A percentile compares a stretch with the other conserved stretches of the same genome.
Conservation (phyloP, 148 eudicot species). For the Nyssa sinensis region DNA sequence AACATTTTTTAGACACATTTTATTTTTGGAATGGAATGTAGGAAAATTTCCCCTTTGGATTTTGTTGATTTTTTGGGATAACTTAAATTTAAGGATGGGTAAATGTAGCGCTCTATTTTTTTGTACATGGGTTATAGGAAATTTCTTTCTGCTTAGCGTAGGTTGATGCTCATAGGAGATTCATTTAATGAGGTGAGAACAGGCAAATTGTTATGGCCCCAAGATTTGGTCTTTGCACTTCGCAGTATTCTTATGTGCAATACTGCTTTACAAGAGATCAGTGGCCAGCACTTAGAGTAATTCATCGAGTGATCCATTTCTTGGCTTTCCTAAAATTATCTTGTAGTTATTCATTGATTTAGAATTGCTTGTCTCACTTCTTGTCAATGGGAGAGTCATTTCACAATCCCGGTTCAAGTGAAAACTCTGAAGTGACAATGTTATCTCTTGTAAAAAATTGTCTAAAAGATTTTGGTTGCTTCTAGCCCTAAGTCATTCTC, state of each 20-base stretch:
- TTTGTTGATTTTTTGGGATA: too few species aligned
- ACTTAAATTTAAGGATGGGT: too few species aligned
- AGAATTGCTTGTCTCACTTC: background rate
- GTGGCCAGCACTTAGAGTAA: too few species aligned
- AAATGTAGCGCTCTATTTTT: too few species aligned
- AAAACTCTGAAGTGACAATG: slow-evolving; percentile 28
- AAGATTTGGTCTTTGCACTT: background rate
- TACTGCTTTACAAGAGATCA: background rate
- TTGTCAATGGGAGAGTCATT: slow-evolving; percentile 23
- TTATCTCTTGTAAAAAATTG: slow-evolving; percentile 22
- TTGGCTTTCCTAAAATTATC: background rate
- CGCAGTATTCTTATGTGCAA: background rate
- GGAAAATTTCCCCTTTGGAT: too few species aligned
- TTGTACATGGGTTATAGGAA: too few species aligned
- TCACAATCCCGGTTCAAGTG: slow-evolving; percentile 22
- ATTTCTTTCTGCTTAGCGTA: background rate
- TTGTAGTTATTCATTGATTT: background rate
- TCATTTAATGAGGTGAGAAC: background rate
- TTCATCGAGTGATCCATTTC: background rate
- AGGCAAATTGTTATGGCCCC: background rate
- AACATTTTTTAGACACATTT: too few species aligned
- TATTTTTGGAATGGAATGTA: too few species aligned
- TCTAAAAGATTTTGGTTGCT: slow-evolving; percentile 27
- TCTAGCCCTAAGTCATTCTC: slow-evolving; percentile 28
- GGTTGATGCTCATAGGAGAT: background rate